phyloP scores from a whole-genome alignment of 345 rosid genomes.

The Brassica napus region DNA sequence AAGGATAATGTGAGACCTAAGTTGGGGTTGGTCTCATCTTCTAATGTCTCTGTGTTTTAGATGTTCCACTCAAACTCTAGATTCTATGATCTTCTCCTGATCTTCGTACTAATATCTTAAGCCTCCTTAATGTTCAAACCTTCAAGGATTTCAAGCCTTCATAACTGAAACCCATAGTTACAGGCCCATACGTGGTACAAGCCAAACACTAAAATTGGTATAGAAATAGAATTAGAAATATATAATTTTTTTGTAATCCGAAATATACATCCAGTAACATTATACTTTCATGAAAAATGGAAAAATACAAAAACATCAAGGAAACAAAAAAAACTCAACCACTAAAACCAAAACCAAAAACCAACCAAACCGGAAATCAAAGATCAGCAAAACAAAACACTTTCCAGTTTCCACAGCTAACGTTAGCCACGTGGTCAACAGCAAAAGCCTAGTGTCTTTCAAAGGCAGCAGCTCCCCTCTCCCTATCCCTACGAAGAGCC shows the following conservation, averaged over 20 bases:
- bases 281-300: background rate
- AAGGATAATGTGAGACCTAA: too few relatives aligned
- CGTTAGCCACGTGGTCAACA: constrained; percentile 75
- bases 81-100: background rate
- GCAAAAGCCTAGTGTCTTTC: constrained; percentile 70
- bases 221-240: constrained; percentile 22
- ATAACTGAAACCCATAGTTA: background rate
- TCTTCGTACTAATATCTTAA: background rate
- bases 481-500: constrained; percentile 86
- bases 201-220: constrained; percentile 4
- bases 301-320: constrained; percentile 24
- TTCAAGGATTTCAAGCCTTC: background rate
- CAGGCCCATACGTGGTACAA: background rate
- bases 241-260: background rate
- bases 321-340: constrained; percentile 8
- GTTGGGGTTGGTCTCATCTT: too few relatives aligned
- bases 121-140: background rate
- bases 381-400: constrained; percentile 19
- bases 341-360: background rate
- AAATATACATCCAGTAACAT: constrained; percentile 5
- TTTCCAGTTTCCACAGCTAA: constrained; percentile 21
- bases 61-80: too few relatives aligned
- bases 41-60: too few relatives aligned
- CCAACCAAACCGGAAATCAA: background rate
- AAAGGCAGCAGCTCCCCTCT: constrained; percentile 85